Evolutionary conservation across 179 eudicot species (phyloP).

Genomic region (Silene noctiflora): DNA sequence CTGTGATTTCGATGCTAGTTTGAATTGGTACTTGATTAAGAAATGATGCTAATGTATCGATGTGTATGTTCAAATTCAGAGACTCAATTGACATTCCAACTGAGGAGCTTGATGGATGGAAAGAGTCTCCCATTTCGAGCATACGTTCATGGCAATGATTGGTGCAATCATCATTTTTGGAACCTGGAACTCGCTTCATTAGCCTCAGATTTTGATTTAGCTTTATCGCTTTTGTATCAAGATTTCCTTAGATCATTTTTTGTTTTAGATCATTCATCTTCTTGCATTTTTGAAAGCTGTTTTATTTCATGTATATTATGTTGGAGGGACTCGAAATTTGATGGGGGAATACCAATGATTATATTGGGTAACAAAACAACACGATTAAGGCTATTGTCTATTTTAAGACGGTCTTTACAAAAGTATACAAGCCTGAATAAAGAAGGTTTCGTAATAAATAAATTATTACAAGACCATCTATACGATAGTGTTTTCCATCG

Average conservation of each 20-base stretch:
- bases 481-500: too few species aligned
- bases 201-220: background rate
- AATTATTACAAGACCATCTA: too few species aligned
- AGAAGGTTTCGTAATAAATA: too few species aligned
- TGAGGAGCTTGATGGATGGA: conserved; percentile 32
- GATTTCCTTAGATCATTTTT: background rate
- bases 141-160: background rate
- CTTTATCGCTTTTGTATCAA: background rate
- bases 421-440: too few species aligned
- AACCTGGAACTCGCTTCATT: background rate
- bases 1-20: background rate
- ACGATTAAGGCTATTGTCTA: too few species aligned
- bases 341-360: too few species aligned
- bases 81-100: conserved; percentile 12
- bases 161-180: background rate
- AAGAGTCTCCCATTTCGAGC: conserved; percentile 14
- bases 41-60: background rate
- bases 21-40: background rate
- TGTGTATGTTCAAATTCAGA: conserved; percentile 11
- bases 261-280: too few species aligned
- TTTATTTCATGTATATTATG: too few species aligned
- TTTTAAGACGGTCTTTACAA: too few species aligned
- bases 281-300: too few species aligned
- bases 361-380: too few species aligned
- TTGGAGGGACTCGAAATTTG: too few species aligned